A percentile compares a stretch with the other conserved stretches of the same genome.
Evolutionary conservation across 2,329 filamentous ascomycete species (phyloP).

Genomic region (Xylaria sp.): DNA sequence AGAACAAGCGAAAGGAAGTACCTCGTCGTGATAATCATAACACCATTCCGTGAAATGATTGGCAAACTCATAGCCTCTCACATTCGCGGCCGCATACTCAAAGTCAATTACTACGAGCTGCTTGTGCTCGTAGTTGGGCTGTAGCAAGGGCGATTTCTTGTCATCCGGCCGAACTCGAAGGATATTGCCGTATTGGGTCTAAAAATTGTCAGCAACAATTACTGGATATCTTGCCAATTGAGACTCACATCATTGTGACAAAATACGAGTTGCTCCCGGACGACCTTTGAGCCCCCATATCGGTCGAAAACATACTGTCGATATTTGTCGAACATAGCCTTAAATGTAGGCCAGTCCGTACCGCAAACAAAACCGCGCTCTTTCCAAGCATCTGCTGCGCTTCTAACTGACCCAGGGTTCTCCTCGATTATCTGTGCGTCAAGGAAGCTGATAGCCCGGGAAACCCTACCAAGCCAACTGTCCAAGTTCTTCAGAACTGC

Average conservation of each 20-base stretch:
- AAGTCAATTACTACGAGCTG: constrained; percentile 98
- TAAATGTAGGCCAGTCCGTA: constrained; percentile 83
- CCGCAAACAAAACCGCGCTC: constrained; percentile 81
- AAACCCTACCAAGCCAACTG: constrained; percentile 79
- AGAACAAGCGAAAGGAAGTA: constrained; percentile 73
- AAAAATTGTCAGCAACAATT: constrained; percentile 26
- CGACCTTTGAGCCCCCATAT: constrained; percentile 72
- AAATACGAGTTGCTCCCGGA: constrained; percentile 85
- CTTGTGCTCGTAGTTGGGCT: constrained; percentile 93
- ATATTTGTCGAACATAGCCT: constrained; percentile 78
- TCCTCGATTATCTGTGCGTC: constrained; percentile 66
- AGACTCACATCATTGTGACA: constrained; percentile 92
- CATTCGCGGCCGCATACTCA: constrained; percentile 93
- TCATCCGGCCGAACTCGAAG: constrained; percentile 75
- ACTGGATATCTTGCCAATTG: neutral
- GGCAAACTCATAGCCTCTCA: constrained; percentile 88
- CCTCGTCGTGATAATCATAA: constrained; percentile 91
- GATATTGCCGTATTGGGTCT: constrained; percentile 99
- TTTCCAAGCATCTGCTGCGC: constrained; percentile 67
- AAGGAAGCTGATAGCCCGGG: constrained; percentile 65
- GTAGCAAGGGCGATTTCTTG: constrained; percentile 84
- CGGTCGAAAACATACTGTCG: constrained; percentile 75
- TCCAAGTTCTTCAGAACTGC: constrained; percentile 95
- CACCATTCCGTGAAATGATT: constrained; percentile 99
- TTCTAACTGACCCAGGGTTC: constrained; percentile 45